Conservation (phyloP, 2,329 filamentous ascomycete genomes). For the Colletotrichum sansevieriae region DNA sequence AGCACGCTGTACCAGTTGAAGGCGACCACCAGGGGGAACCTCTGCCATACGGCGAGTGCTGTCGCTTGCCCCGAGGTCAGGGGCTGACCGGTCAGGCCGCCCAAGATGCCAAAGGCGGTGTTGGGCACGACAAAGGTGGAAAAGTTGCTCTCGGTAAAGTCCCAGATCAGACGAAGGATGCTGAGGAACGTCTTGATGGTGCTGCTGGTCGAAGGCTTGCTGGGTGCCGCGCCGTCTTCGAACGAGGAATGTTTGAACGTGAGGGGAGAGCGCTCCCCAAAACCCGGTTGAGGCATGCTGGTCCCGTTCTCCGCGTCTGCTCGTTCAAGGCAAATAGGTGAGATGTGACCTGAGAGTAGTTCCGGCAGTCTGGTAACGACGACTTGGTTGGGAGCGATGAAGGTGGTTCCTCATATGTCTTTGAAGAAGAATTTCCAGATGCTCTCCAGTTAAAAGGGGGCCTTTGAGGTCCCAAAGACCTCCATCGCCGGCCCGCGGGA, state of each 20-base stretch:
- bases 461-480: background rate
- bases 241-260: constrained; percentile 32
- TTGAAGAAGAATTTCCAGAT: background rate
- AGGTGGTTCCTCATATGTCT: constrained; percentile 17
- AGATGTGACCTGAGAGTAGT: constrained; percentile 14
- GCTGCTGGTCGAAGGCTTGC: constrained; percentile 3
- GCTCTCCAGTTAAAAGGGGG: constrained; percentile 5
- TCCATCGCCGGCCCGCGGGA: background rate
- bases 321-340: background rate
- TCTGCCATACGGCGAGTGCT: constrained; percentile 18
- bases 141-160: constrained; percentile 42
- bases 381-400: background rate
- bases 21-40: constrained; percentile 35
- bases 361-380: constrained; percentile 14
- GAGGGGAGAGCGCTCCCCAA: constrained; percentile 23
- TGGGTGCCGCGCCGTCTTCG: constrained; percentile 6
- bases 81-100: constrained; percentile 29
- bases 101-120: constrained; percentile 37
- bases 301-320: background rate
- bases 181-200: constrained; percentile 2
- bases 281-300: constrained; percentile 22
- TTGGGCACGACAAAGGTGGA: constrained; percentile 37
- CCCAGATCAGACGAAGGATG: constrained; percentile 34
- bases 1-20: constrained; percentile 49
- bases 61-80: constrained; percentile 27